Base-by-base conservation (phyloP, 106 monocot species). In the Amphibolis antarctica region DNA sequence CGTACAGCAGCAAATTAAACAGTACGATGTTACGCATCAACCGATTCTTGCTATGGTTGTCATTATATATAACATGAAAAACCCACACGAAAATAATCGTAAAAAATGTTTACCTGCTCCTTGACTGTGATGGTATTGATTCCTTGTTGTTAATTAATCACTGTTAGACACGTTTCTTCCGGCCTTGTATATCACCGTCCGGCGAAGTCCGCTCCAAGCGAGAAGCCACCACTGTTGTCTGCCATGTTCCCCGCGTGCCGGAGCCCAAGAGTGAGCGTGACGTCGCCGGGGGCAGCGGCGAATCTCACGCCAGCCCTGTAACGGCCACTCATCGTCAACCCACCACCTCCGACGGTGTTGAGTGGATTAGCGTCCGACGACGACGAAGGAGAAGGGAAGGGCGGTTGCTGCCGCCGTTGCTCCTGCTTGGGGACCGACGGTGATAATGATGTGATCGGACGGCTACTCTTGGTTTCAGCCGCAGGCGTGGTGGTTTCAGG, bases 181-280 rank as follows among this genome's bases (percentile, higher is more conserved):
- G n/a, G n/a, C n/a, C n/a, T n/a, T n/a, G n/a, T n/a, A n/a, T n/a
- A n/a, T 91, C 48, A 43, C 3, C 63, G 49, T 12, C 71, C 60
- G 20, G 27, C 25, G 43, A 72, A 62, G 24, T 72, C 71, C n/a
- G n/a, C n/a, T 51, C 71, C 44, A 45, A 65, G 26, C 15, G 65
- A 48, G 1, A 60, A 60, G 22, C 66, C 55, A 50, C 75, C 66
- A 50, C 78, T 70, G 28, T 61, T 56, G n/a, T 84, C 84, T 18
- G 82, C 60, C 22, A 68, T 28, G 62, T 79, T 82, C 20, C 80
- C 80, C 1, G 81, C 73, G 24, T 94, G 94, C 46, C 81, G 81
- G 22, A 94, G 86, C 18, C 94, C 94, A 21, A 96, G 78, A 18
- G 89, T 96, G 53, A 96, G 94, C 18, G 94, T 89, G 26, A 96